Evolutionary conservation across 2,329 filamentous ascomycete genomes (phyloP).

Genomic region (Fusarium tuaranense): DNA sequence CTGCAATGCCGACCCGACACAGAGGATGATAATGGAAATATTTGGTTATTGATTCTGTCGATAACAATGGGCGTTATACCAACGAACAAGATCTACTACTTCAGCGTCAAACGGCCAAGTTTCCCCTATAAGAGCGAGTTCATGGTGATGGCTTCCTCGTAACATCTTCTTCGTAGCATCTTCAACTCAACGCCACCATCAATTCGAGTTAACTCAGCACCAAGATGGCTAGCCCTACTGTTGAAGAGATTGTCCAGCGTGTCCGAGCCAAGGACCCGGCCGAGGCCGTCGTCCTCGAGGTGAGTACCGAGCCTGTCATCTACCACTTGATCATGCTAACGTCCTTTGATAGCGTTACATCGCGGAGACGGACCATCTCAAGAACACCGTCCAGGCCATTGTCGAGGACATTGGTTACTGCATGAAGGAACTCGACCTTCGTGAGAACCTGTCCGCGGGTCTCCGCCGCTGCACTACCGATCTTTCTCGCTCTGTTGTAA

Average conservation of each 20-base stretch:
- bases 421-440: constrained; percentile 22
- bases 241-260: constrained; percentile 18
- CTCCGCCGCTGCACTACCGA: constrained; percentile 28
- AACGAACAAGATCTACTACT: neutral
- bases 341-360: constrained; percentile 19
- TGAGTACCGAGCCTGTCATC: neutral
- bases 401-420: constrained; percentile 26
- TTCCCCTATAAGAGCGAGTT: neutral
- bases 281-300: constrained; percentile 9
- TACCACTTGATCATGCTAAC: neutral
- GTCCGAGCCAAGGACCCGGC: constrained; percentile 7
- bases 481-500: constrained; percentile 20
- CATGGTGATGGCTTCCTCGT: neutral
- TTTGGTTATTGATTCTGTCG: neutral
- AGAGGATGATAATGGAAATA: neutral
- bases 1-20: neutral
- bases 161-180: neutral
- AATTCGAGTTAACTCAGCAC: neutral
- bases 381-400: constrained; percentile 29
- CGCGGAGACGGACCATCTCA: constrained; percentile 25
- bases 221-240: neutral
- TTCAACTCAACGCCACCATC: constrained; percentile 8
- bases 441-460: neutral
- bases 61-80: neutral
- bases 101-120: neutral